Base-by-base conservation (phyloP, 2,329 filamentous ascomycete genomes). In the Teratosphaeria zuluensis region DNA sequence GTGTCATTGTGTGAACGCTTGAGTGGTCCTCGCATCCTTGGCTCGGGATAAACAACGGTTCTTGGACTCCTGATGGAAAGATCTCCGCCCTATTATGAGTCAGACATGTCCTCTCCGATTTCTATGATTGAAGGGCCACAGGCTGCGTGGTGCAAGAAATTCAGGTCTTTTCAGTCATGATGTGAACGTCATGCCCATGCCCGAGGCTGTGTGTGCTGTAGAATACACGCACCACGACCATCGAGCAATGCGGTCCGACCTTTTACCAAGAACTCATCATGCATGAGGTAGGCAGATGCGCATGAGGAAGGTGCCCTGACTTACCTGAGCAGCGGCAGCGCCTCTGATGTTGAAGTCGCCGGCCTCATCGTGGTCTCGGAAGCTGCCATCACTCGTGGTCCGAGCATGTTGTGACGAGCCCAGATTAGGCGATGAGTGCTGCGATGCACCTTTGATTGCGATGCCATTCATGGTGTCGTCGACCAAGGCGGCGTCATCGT, bases 151-250 rank as follows among this genome's bases (percentile, higher is more conserved):
- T 48, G 42, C 42, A 21, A 19, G 19, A 19, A 8, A 19, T 24
- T 89, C 86, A 88, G 86, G 81, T 88, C 85, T 89, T 88, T 88
- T 87, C 84, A 88, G 84, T 87, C 82, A 80, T 70, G 31, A 53
- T 58, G 24, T 31, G 52, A 59, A 65, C 66, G 59, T 67, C 67
- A 69, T 57, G 14, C 58, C 58, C 42, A 35, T 51, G 56, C 56
- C 57, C 51, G 62, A 68, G 68, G 67, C 62, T 69, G 56, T 54
- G 63, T 63, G 65, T 54, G 12, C 54, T 16, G 28, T 7, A 51
- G 54, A 24, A 33, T 8, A 19, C 42, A 21, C 16, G 4, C 42
- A 48, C 31, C 35, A 46, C 31, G 35, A 55, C 54, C 54, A 46
- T 55, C 32, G 54, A 53, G 55, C 38, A 59, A 69, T 72, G 75